phyloP scores from a whole-genome alignment of 129 eudicot species.

The Escallonia rubra region DNA sequence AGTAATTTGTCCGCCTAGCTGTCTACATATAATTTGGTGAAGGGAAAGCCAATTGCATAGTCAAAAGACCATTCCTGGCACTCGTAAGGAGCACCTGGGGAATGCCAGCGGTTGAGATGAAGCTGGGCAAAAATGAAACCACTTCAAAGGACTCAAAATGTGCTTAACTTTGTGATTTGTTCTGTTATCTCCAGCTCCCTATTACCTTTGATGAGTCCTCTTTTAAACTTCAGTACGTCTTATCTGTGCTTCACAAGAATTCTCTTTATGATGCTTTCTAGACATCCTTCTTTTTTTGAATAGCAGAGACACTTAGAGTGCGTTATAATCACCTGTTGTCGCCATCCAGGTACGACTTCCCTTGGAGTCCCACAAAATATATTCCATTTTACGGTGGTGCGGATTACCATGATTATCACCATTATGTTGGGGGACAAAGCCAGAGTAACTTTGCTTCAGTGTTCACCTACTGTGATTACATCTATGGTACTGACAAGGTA shows the following conservation, averaged over 20 bases:
- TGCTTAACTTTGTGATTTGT: neutral
- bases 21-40: too few species aligned
- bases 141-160: too few species aligned
- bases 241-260: neutral
- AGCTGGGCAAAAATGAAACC: too few species aligned
- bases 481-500: constrained; percentile 97
- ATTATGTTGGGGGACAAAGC: constrained; percentile 92
- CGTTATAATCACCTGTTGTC: constrained; percentile 2
- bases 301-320: neutral
- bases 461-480: constrained; percentile 87
- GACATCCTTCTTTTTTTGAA: neutral
- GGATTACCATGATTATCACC: constrained; percentile 96
- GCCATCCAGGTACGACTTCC: constrained; percentile 65
- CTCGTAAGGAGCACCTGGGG: too few species aligned
- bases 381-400: constrained; percentile 96
- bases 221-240: neutral
- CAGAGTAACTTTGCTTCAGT: constrained; percentile 95
- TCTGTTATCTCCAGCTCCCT: neutral
- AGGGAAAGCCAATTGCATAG: too few species aligned
- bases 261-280: neutral
- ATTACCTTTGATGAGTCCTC: neutral
- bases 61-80: too few species aligned
- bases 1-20: too few species aligned
- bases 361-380: constrained; percentile 75
- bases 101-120: too few species aligned